A percentile compares a stretch with the other conserved stretches of the same genome.
Conservation (phyloP, 306 rosid species). For the Myrica gale region DNA sequence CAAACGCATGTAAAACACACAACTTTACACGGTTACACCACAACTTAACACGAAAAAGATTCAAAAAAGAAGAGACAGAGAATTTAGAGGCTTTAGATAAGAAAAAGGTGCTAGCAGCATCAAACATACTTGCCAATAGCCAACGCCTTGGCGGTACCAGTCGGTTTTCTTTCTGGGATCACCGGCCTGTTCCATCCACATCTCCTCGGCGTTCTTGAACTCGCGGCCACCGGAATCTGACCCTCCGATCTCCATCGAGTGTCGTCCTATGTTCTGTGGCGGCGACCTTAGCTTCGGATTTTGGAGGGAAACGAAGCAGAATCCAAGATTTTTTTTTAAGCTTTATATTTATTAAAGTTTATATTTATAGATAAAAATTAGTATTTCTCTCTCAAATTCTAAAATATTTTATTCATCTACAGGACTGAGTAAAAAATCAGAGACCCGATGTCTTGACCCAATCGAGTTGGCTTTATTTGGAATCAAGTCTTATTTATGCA, state of each 20-base stretch:
- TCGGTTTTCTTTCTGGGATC: slow-evolving; percentile 58
- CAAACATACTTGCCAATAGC: slow-evolving; percentile 76
- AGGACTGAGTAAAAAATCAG: too few relatives aligned
- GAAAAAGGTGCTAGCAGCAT: background rate
- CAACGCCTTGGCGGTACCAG: slow-evolving; percentile 83
- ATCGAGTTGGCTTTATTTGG: too few relatives aligned
- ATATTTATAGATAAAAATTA: too few relatives aligned
- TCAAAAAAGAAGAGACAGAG: background rate
- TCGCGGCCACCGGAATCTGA: slow-evolving; percentile 69
- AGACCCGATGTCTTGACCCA: background rate
- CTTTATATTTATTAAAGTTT: too few relatives aligned
- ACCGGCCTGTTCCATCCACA: slow-evolving; percentile 87
- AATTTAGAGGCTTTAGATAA: background rate
- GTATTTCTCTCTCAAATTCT: too few relatives aligned
- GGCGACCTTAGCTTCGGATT: background rate
- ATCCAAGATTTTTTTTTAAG: too few relatives aligned
- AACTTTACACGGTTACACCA: background rate
- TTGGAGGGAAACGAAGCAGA: background rate
- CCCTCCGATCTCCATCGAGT: slow-evolving; percentile 64
- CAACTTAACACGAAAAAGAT: background rate
- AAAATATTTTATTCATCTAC: too few relatives aligned
- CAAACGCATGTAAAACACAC: background rate
- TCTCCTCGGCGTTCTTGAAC: slow-evolving; percentile 66
- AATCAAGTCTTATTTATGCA: too few relatives aligned
- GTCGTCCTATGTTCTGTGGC: background rate